A percentile compares a stretch with the other conserved stretches of the same genome.
These are phyloP conservation scores for Endocalyx cinctus DNA, from an alignment of 2,329 filamentous ascomycete genomes.

Conservation along the genomic window DNA sequence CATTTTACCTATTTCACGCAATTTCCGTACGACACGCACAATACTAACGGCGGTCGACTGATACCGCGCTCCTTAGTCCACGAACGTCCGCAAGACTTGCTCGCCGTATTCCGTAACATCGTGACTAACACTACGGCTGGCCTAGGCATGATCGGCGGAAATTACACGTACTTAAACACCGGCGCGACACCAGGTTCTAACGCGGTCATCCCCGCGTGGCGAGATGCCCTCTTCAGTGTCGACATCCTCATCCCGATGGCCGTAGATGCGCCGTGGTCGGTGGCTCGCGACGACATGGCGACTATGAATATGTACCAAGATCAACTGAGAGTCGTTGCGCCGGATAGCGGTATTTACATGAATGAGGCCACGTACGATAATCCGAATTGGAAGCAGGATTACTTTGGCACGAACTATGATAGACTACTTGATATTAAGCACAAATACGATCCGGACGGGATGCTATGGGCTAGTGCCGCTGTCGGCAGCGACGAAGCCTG, in stretches of 20 bases:
- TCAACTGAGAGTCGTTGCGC: neutral
- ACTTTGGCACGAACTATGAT: slow-evolving; percentile 2
- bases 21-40: slow-evolving; percentile 1
- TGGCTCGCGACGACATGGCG: neutral
- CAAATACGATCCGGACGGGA: slow-evolving; percentile 8
- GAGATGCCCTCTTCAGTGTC: slow-evolving; percentile 2
- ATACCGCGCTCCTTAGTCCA: slow-evolving; percentile 1
- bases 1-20: neutral
- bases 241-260: neutral
- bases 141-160: neutral
- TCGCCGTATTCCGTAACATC: neutral
- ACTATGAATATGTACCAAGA: slow-evolving; percentile 1
- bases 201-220: slow-evolving; percentile 2
- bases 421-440: neutral
- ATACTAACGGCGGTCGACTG: slow-evolving; percentile 1
- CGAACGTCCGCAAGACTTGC: neutral
- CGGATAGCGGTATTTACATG: slow-evolving; percentile 1
- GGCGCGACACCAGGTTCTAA: neutral
- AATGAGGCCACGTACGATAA: slow-evolving; percentile 5
- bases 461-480: slow-evolving; percentile 3
- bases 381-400: slow-evolving; percentile 2
- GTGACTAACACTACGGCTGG: slow-evolving; percentile 1
- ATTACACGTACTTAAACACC: neutral
- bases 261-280: neutral
- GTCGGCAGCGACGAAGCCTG: slow-evolving; percentile 4